Conservation (phyloP, 2,329 filamentous ascomycete genomes). For the Drechslerella stenobrocha region DNA sequence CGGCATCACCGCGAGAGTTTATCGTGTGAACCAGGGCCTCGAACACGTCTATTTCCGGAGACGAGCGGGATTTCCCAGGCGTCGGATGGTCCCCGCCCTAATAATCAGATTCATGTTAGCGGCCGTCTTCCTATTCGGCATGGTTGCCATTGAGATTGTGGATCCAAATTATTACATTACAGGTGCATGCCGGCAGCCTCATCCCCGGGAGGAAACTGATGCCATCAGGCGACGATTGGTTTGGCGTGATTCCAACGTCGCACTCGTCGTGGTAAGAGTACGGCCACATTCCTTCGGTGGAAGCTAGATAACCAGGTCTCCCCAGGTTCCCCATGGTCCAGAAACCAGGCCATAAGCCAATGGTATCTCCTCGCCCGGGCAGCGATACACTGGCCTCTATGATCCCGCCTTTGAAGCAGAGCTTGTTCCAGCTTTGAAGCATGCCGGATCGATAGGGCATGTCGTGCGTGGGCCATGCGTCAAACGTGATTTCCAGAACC, state of each 20-base stretch:
- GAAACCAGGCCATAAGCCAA: conserved; percentile 75
- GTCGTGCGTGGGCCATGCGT: conserved; percentile 67
- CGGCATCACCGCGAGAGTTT: conserved; percentile 42
- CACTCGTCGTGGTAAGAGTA: conserved; percentile 72
- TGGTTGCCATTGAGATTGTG: conserved; percentile 55
- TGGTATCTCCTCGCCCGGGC: conserved; percentile 67
- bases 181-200: conserved; percentile 70
- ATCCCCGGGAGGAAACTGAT: conserved; percentile 70
- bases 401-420: conserved; percentile 72
- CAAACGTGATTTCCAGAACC: conserved; percentile 67
- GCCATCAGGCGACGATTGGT: conserved; percentile 70
- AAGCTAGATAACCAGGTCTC: conserved; percentile 69
- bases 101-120: conserved; percentile 15
- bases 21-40: conserved; percentile 64
- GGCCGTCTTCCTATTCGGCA: not conserved
- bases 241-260: conserved; percentile 72
- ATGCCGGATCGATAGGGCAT: conserved; percentile 72
- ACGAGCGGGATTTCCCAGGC: conserved; percentile 67
- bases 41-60: conserved; percentile 72
- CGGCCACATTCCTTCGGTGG: conserved; percentile 73
- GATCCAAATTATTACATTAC: conserved; percentile 55
- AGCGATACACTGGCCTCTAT: conserved; percentile 72
- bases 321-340: conserved; percentile 76
- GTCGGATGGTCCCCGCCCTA: conserved; percentile 66
- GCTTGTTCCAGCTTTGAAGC: conserved; percentile 73